phyloP scores from a whole-genome alignment of 148 eudicot species.

The Tetragonia tetragonoides region DNA sequence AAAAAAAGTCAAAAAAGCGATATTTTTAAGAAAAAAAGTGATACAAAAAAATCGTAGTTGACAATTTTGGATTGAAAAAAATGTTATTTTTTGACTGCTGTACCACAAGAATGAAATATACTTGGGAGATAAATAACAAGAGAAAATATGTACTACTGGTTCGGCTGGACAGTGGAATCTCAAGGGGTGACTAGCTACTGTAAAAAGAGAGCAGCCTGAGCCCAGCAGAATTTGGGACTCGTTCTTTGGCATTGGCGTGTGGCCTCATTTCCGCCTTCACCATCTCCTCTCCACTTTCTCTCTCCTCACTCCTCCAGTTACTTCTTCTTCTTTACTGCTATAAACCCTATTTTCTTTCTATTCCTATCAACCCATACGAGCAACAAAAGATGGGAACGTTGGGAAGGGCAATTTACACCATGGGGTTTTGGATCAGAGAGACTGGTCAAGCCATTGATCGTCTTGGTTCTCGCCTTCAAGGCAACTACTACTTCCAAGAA shows the following conservation, averaged over 20 bases:
- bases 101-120: no score
- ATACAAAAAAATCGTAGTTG: no score
- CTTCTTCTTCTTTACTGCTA: not conserved
- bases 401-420: conserved; percentile 79
- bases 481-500: conserved; percentile 71
- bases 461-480: conserved; percentile 85
- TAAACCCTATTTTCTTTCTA: conserved; percentile 31
- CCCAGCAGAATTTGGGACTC: not conserved
- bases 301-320: not conserved
- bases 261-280: not conserved
- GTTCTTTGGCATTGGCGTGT: not conserved
- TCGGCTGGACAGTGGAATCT: no score
- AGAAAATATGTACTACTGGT: no score
- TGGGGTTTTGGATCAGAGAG: conserved; percentile 92
- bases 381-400: conserved; percentile 54
- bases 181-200: no score
- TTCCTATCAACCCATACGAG: conserved; percentile 1
- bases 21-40: no score
- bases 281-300: not conserved
- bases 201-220: no score
- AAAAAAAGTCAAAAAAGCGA: no score
- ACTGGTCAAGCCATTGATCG: conserved; percentile 98
- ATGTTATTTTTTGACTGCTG: no score
- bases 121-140: no score
- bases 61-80: no score